Evolutionary conservation across 1,139 yeast genomes (phyloP).

Genomic region (Arxiozyma slooffiae): DNA sequence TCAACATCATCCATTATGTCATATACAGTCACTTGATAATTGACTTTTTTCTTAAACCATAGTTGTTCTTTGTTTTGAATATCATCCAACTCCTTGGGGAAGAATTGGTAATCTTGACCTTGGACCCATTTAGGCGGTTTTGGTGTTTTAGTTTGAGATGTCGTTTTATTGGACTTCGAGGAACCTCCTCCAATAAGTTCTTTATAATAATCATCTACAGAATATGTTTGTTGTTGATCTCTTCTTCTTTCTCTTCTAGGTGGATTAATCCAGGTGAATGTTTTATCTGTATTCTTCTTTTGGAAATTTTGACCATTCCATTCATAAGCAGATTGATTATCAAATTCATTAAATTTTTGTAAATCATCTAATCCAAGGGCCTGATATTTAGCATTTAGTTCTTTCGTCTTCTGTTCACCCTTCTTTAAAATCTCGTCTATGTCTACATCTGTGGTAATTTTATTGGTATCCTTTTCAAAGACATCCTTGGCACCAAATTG

Average conservation of each 20-base stretch:
- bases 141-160: slow-evolving; percentile 42
- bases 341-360: slow-evolving; percentile 47
- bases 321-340: slow-evolving; percentile 84
- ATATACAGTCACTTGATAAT: slow-evolving; percentile 56
- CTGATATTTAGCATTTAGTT: slow-evolving; percentile 54
- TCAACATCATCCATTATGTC: slow-evolving; percentile 30
- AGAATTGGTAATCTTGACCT: slow-evolving; percentile 84
- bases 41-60: slow-evolving; percentile 61
- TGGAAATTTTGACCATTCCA: slow-evolving; percentile 97
- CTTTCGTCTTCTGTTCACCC: slow-evolving; percentile 55
- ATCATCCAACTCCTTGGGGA: slow-evolving; percentile 52
- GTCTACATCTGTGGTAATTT: slow-evolving; percentile 37
- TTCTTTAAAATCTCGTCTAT: slow-evolving; percentile 50
- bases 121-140: slow-evolving; percentile 64
- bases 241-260: slow-evolving; percentile 85
- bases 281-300: slow-evolving; percentile 45
- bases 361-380: slow-evolving; percentile 64
- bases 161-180: slow-evolving; percentile 28
- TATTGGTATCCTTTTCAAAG: slow-evolving; percentile 33
- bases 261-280: slow-evolving; percentile 73
- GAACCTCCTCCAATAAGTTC: slow-evolving; percentile 41
- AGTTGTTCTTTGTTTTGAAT: slow-evolving; percentile 72
- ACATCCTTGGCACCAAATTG: slow-evolving; percentile 69
- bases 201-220: slow-evolving; percentile 79
- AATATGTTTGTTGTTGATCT: slow-evolving; percentile 68